phyloP scores from a whole-genome alignment of 2,329 filamentous ascomycete genomes.

The Trichophyton mentagrophytes region DNA sequence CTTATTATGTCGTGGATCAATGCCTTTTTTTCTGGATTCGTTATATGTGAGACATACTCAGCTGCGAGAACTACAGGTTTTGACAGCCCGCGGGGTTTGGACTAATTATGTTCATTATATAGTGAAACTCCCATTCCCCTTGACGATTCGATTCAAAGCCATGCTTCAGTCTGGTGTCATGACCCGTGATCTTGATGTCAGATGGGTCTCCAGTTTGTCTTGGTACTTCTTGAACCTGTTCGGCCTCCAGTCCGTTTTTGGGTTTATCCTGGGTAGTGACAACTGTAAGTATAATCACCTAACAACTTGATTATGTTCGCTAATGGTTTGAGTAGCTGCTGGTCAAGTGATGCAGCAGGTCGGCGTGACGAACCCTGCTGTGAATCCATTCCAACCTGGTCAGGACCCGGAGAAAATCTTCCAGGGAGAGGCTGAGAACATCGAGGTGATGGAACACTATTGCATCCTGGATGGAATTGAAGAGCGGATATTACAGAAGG shows the following conservation, averaged over 20 bases:
- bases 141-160: constrained; percentile 98
- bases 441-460: constrained; percentile 88
- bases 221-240: constrained; percentile 99
- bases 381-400: constrained; percentile 74
- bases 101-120: constrained; percentile 10
- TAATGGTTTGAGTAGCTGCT: constrained; percentile 48
- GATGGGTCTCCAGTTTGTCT: constrained; percentile 96
- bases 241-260: constrained; percentile 91
- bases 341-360: constrained; percentile 86
- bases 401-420: constrained; percentile 96
- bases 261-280: constrained; percentile 89
- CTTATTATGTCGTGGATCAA: constrained; percentile 99
- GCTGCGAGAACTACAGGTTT: not conserved
- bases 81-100: not conserved
- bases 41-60: constrained; percentile 58
- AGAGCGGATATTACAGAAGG: constrained; percentile 57
- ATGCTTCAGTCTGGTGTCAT: constrained; percentile 97
- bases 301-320: not conserved
- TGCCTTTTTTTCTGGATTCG: constrained; percentile 95
- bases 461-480: constrained; percentile 84
- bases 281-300: constrained; percentile 55
- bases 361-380: constrained; percentile 57
- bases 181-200: constrained; percentile 87
- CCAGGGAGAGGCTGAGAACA: constrained; percentile 79
- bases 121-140: constrained; percentile 94